Percentiles rank a stretch among this genome's conserved stretches.
Evolutionary conservation across 352 stramenopile genomes (phyloP).

Genomic region (Globisporangium cylindrosporum): DNA sequence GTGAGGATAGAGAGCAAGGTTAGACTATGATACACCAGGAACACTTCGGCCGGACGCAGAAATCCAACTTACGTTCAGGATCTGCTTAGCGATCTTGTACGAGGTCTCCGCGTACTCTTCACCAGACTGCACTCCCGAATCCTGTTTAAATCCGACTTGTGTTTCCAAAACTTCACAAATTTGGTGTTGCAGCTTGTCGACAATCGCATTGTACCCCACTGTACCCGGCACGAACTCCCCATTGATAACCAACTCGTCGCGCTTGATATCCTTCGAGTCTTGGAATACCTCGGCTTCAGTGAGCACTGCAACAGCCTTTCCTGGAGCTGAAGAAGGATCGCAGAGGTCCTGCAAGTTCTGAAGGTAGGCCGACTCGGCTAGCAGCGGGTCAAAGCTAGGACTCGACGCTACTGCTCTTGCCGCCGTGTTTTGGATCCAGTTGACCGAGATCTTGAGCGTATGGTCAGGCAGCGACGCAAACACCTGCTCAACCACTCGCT

Average conservation of each 20-base stretch:
- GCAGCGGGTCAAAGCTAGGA: not conserved
- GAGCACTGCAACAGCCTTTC: conserved; percentile 22
- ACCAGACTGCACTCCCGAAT: conserved; percentile 15
- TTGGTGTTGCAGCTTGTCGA: conserved; percentile 42
- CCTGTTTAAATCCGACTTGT: conserved; percentile 29
- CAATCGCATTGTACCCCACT: conserved; percentile 57
- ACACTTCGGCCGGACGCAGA: too few relatives aligned
- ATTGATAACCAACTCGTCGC: conserved; percentile 75
- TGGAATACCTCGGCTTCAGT: conserved; percentile 64
- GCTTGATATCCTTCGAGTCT: conserved; percentile 77
- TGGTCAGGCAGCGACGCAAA: conserved; percentile 34
- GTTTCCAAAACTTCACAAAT: conserved; percentile 33
- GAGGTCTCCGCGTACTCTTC: conserved; percentile 1
- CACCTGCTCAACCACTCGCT: conserved; percentile 55
- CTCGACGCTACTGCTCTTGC: not conserved
- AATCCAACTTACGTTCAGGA: conserved; percentile 29
- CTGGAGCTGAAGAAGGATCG: conserved; percentile 5
- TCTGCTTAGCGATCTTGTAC: conserved; percentile 29
- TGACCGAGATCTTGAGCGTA: conserved; percentile 37
- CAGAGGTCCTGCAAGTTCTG: conserved; percentile 26
- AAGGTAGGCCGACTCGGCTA: conserved; percentile 29
- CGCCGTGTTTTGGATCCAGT: conserved; percentile 33
- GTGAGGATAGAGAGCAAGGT: not conserved
- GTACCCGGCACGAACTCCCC: conserved; percentile 41
- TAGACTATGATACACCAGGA: not conserved